Evolutionary conservation across 352 stramenopile genomes (phyloP).

Genomic region (Plasmopara halstedii): DNA sequence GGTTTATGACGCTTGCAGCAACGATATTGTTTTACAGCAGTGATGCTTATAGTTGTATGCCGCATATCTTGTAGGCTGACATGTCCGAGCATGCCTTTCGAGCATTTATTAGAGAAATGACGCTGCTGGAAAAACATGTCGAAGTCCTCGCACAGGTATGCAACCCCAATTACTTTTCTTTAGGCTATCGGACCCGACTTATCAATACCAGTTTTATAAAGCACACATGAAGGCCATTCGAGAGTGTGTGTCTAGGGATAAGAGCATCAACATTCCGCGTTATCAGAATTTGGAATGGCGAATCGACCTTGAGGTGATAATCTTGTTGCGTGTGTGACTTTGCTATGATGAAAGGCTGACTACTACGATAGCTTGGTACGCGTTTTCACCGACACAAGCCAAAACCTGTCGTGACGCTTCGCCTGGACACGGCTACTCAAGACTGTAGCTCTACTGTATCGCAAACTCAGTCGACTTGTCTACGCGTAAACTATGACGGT

Average conservation of each 20-base stretch:
- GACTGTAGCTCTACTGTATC: constrained; percentile 14
- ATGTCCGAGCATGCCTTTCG: constrained; percentile 35
- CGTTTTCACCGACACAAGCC: constrained; percentile 50
- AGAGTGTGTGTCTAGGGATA: constrained; percentile 33
- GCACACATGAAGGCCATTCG: constrained; percentile 45
- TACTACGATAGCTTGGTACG: constrained; percentile 37
- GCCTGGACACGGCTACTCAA: constrained; percentile 35
- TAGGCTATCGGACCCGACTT: too few species aligned
- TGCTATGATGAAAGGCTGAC: background rate
- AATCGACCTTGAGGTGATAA: constrained; percentile 66
- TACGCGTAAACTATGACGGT: constrained; percentile 59
- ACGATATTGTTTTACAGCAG: background rate
- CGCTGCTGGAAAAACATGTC: constrained; percentile 30
- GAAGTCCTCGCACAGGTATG: constrained; percentile 40
- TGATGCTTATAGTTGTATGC: background rate
- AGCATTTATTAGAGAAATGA: constrained; percentile 37
- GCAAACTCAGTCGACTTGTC: constrained; percentile 27
- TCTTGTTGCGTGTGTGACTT: background rate
- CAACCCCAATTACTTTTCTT: background rate
- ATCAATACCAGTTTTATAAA: constrained; percentile 50
- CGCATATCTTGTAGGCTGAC: constrained; percentile 25
- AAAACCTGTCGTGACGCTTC: constrained; percentile 66
- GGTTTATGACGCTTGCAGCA: constrained; percentile 14
- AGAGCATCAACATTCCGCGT: constrained; percentile 32
- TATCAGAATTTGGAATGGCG: constrained; percentile 71